Evolutionary conservation across 495 filamentous ascomycete species (phyloP).

Genomic region (Trichocladium antarcticum): DNA sequence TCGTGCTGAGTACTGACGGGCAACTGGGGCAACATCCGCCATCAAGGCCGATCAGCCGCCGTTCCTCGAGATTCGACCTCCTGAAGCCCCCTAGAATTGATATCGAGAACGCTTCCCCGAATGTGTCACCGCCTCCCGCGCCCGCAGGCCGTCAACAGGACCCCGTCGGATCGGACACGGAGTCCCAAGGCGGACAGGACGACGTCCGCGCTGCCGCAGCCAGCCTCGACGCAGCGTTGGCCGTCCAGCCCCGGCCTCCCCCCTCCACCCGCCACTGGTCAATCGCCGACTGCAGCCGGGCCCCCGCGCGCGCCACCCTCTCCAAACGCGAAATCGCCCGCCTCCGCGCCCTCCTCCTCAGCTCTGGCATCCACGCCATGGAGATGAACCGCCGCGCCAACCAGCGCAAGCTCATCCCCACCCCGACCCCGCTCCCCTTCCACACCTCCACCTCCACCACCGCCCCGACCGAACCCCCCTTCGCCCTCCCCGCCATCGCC

Average conservation of each 20-base stretch:
- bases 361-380: slow-evolving; percentile 73
- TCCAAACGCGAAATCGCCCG: slow-evolving; percentile 63
- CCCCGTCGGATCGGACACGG: slow-evolving; percentile 28
- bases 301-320: slow-evolving; percentile 28
- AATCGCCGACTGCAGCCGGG: slow-evolving; percentile 49
- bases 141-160: slow-evolving; percentile 16
- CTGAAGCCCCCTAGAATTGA: slow-evolving; percentile 55
- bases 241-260: slow-evolving; percentile 12
- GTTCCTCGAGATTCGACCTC: slow-evolving; percentile 40
- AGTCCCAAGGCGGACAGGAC: slow-evolving; percentile 23
- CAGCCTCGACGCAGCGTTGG: slow-evolving; percentile 21
- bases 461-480: not conserved
- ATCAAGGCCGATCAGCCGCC: slow-evolving; percentile 27
- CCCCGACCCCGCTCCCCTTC: too few relatives aligned
- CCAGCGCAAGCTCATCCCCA: slow-evolving; percentile 25
- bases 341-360: slow-evolving; percentile 60
- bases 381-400: slow-evolving; percentile 60
- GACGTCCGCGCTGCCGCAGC: slow-evolving; percentile 15
- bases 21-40: slow-evolving; percentile 13
- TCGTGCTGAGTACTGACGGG: slow-evolving; percentile 17
- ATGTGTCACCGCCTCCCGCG: slow-evolving; percentile 24
- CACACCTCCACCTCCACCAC: not conserved
- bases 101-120: slow-evolving; percentile 41
- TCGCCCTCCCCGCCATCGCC: slow-evolving; percentile 28
- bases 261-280: slow-evolving; percentile 50